Evolutionary conservation across 2,329 filamentous ascomycete species (phyloP).

Genomic region (Xylariaceae sp.): DNA sequence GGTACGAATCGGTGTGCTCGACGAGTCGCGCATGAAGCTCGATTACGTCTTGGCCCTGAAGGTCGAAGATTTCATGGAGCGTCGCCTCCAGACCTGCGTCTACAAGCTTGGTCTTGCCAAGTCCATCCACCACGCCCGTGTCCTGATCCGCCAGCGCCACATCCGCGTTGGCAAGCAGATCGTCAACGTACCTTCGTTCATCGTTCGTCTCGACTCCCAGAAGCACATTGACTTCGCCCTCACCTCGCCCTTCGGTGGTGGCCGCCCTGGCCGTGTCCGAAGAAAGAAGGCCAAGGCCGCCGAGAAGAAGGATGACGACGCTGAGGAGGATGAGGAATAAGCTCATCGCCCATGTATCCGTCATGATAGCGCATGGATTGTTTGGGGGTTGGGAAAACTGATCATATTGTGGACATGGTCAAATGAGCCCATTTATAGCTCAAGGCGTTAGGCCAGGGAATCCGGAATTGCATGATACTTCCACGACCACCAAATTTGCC

Average conservation of each 20-base stretch:
- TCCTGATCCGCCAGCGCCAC: conserved; percentile 98
- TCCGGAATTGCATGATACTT: conserved; percentile 32
- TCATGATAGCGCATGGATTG: conserved; percentile 21
- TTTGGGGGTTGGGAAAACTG: conserved; percentile 28
- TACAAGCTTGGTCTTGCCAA: conserved; percentile 99
- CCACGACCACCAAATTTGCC: conserved; percentile 7
- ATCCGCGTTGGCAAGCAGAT: conserved; percentile 99
- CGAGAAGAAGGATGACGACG: conserved; percentile 75
- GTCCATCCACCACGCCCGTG: conserved; percentile 99
- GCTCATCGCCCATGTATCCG: conserved; percentile 28
- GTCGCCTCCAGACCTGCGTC: conserved; percentile 98
- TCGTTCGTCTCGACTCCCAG: conserved; percentile 99
- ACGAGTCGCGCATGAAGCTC: conserved; percentile 99
- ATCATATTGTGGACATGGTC: conserved; percentile 24
- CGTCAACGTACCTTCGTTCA: conserved; percentile 99
- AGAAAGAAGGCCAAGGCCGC: conserved; percentile 99
- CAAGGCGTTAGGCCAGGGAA: conserved; percentile 49
- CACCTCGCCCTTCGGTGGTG: conserved; percentile 95
- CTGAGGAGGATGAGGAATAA: conserved; percentile 80
- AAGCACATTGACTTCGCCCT: conserved; percentile 99
- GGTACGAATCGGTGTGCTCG: conserved; percentile 98
- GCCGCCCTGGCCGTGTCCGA: conserved; percentile 93
- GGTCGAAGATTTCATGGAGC: conserved; percentile 99
- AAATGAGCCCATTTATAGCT: conserved; percentile 42
- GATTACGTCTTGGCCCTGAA: conserved; percentile 99